These are phyloP conservation scores for Leccinum broughii DNA, from an alignment of 768 basidiomycete species.

Conservation along the genomic window DNA sequence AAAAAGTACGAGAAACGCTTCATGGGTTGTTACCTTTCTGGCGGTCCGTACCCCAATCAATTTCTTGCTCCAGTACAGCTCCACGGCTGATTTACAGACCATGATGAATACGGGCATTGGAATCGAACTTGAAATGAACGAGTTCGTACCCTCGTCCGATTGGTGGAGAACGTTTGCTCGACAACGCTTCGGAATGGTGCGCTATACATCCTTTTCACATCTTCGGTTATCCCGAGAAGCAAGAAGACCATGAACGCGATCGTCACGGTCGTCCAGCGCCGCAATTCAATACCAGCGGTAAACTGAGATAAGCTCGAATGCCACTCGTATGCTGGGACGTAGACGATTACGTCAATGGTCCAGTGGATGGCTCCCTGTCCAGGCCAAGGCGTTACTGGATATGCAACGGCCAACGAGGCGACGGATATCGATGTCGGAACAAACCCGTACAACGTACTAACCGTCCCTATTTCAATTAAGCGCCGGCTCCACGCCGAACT, in stretches of 20 bases:
- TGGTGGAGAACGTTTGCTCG: not conserved
- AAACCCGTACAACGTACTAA: conserved; percentile 12
- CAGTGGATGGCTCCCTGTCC: conserved; percentile 23
- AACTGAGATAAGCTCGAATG: not conserved
- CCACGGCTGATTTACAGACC: not conserved
- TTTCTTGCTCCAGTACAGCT: not conserved
- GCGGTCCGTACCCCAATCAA: not conserved
- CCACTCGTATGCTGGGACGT: conserved; percentile 14
- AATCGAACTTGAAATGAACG: not conserved
- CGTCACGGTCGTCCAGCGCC: conserved; percentile 20
- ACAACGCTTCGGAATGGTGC: conserved; percentile 2
- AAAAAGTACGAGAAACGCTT: not conserved
- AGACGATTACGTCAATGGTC: conserved; percentile 6
- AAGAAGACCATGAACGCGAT: conserved; percentile 16
- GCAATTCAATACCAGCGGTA: conserved; percentile 4
- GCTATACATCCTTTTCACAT: conserved; percentile 17
- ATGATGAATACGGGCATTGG: not conserved
- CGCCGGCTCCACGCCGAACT: conserved; percentile 13
- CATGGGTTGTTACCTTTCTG: not conserved
- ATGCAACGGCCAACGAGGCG: conserved; percentile 2
- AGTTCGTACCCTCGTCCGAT: conserved; percentile 4
- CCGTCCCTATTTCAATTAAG: conserved; percentile 12
- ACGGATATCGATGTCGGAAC: conserved; percentile 16
- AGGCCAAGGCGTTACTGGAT: conserved; percentile 20
- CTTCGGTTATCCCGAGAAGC: conserved; percentile 19